A percentile compares a stretch with the other conserved stretches of the same genome.
These are phyloP conservation scores for Beauveria pseudobassiana DNA, from an alignment of 2,329 filamentous ascomycete species.

Conservation along the genomic window DNA sequence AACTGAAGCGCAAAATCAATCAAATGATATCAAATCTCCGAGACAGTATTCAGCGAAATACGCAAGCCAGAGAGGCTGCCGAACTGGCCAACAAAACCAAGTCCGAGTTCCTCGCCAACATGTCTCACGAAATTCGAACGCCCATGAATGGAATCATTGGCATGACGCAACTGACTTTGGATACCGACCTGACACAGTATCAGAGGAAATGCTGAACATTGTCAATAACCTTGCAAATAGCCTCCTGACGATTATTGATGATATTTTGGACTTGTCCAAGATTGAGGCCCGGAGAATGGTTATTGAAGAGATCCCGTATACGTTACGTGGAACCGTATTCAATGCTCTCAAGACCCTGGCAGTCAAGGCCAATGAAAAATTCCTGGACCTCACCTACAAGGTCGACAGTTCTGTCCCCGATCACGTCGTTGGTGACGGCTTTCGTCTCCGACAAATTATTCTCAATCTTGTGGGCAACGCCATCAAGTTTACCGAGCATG, in stretches of 20 bases:
- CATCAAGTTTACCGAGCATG: slow-evolving; percentile 97
- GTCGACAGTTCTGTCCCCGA: slow-evolving; percentile 92
- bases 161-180: slow-evolving; percentile 93
- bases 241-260: slow-evolving; percentile 91
- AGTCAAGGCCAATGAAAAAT: slow-evolving; percentile 96
- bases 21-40: slow-evolving; percentile 96
- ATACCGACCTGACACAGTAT: slow-evolving; percentile 89
- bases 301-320: slow-evolving; percentile 96
- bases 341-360: slow-evolving; percentile 93
- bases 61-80: slow-evolving; percentile 87
- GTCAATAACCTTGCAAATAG: slow-evolving; percentile 96
- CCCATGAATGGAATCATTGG: slow-evolving; percentile 97
- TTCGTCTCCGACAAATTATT: slow-evolving; percentile 93
- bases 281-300: slow-evolving; percentile 97
- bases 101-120: slow-evolving; percentile 96
- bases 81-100: slow-evolving; percentile 97
- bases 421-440: slow-evolving; percentile 92
- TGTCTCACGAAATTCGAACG: slow-evolving; percentile 97
- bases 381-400: slow-evolving; percentile 84
- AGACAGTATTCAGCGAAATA: slow-evolving; percentile 95
- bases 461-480: slow-evolving; percentile 96
- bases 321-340: slow-evolving; percentile 88
- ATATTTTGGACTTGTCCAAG: slow-evolving; percentile 66
- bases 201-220: slow-evolving; percentile 98
- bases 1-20: slow-evolving; percentile 98